Evolutionary conservation across 2,329 filamentous ascomycete species (phyloP), one percentile per base, ranked within the genome.

Genomic region (Xylariaceae sp.): DNA sequence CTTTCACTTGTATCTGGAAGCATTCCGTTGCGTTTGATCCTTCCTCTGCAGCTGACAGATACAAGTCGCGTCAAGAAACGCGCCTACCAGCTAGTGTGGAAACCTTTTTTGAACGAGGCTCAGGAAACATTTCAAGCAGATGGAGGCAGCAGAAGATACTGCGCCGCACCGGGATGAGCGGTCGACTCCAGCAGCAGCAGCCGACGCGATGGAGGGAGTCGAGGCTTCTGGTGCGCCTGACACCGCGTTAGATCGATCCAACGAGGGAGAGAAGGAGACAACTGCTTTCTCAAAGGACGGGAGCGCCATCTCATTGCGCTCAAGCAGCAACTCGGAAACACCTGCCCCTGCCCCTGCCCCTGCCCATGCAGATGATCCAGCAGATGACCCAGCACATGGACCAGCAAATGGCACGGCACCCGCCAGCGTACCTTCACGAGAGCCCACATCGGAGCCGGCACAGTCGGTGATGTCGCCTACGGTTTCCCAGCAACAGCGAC

Each of bases 351-450:
- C 26, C 27, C 19, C 16, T 26, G 17, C 31, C 11, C 11, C 30
- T 8, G 11, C 26, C 9, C 9, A 47, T 44, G 44, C 38, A 39
- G 30, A 31, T 17, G 6, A 24, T 21, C 38, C 36, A 7, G 38
- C 34, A 19, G 36, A 14, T 15, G 27, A 40, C 9, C 8, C 31
- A 9, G 9, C 19, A n/a, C 19, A 28, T 27, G 14, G 15, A 26
- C 4, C 19, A 9, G 37, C 34, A 13, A 18, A 19, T 28, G 18
- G 9, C 17, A 12, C 32, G 21, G 21, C 21, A 24, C 21, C 11
- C 21, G 21, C 11, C 7, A 6, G 7, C 21, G 6, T 11, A 11
- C 21, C 21, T 24, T 24, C 11, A 24, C 21, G 21, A 24, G 21
- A 24, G 11, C 11, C 21, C 11, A 11, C 11, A 35, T 30, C 4